Evolutionary conservation across 2,329 filamentous ascomycete genomes (phyloP).

Genomic region (Stylonectria norvegica): DNA sequence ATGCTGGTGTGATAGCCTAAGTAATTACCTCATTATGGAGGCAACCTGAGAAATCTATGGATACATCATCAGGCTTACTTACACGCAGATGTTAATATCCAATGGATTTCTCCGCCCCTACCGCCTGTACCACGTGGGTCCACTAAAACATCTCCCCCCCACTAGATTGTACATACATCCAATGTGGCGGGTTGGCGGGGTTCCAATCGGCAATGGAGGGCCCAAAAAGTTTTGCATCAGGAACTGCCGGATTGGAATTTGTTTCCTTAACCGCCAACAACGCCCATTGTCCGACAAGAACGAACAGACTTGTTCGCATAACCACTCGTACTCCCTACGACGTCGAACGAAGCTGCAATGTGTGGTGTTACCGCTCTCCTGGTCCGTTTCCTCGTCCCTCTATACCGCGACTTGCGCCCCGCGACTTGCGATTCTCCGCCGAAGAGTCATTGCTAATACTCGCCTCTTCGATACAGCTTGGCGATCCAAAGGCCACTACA

Average conservation of each 20-base stretch:
- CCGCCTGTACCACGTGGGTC: too few relatives aligned
- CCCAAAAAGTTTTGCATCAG: background rate
- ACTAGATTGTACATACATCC: too few relatives aligned
- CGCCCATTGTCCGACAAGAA: background rate
- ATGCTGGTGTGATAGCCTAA: too few relatives aligned
- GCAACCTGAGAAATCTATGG: too few relatives aligned
- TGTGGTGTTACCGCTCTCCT: conserved; percentile 22
- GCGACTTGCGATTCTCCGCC: conserved; percentile 5
- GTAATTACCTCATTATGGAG: too few relatives aligned
- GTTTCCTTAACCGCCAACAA: background rate
- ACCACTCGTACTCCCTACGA: background rate
- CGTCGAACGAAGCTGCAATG: conserved; percentile 7
- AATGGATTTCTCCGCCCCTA: too few relatives aligned
- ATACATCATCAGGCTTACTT: too few relatives aligned
- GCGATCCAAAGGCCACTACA: conserved; percentile 32
- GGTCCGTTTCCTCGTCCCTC: conserved; percentile 14
- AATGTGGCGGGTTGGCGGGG: too few relatives aligned
- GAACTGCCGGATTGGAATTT: conserved; percentile 1
- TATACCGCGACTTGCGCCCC: background rate
- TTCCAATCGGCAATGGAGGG: too few relatives aligned
- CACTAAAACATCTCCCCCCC: too few relatives aligned
- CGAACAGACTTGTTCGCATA: background rate
- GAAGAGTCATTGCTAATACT: background rate
- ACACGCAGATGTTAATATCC: too few relatives aligned
- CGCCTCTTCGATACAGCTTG: conserved; percentile 22